Percentiles rank a stretch among this genome's conserved stretches.
Conservation (phyloP, 2,329 filamentous ascomycete genomes). For the Clonostachys byssicola region DNA sequence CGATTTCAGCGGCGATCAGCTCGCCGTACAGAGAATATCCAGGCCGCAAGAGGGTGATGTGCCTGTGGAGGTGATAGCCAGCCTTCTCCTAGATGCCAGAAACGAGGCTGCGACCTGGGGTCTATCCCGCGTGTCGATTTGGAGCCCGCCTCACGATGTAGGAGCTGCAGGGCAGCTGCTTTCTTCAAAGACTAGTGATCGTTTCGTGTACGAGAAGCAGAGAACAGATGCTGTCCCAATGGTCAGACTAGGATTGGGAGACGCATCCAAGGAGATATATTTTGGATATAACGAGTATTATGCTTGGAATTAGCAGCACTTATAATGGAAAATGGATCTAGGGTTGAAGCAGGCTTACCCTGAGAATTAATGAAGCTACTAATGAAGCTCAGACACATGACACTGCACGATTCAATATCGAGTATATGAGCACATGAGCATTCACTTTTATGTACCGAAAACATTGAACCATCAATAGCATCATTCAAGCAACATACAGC, state of each 20-base stretch:
- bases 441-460: too few species aligned
- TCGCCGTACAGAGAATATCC: neutral
- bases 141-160: neutral
- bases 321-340: too few species aligned
- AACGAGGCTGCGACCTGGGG: neutral
- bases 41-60: neutral
- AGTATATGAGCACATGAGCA: too few species aligned
- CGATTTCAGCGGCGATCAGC: neutral
- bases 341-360: too few species aligned
- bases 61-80: neutral
- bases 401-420: too few species aligned
- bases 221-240: neutral
- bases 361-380: too few species aligned
- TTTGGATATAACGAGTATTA: neutral
- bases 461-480: too few species aligned
- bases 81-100: neutral
- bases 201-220: neutral
- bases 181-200: neutral
- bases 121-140: neutral
- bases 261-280: neutral
- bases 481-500: too few species aligned
- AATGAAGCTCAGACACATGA: too few species aligned
- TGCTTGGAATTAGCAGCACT: neutral
- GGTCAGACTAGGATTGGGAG: neutral
- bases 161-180: neutral